A percentile compares a stretch with the other conserved stretches of the same genome.
Evolutionary conservation across 2,329 filamentous ascomycete genomes (phyloP).

Genomic region (Bimuria novae-zelandiae): DNA sequence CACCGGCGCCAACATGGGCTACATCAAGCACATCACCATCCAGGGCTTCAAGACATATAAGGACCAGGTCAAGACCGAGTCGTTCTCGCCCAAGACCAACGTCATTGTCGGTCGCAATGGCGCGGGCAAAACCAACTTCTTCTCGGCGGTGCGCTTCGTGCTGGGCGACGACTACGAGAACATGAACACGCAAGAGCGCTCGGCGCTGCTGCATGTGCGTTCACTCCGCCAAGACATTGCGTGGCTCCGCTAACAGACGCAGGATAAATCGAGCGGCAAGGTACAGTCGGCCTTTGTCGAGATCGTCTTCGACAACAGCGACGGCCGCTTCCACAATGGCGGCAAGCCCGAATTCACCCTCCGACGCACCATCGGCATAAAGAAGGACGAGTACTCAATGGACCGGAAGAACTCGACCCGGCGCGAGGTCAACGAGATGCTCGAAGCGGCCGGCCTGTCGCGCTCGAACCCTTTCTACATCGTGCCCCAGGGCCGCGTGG

Average conservation of each 20-base stretch:
- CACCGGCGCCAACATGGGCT: slow-evolving; percentile 47
- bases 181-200: slow-evolving; percentile 93
- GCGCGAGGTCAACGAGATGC: slow-evolving; percentile 88
- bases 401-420: slow-evolving; percentile 97
- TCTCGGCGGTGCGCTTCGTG: slow-evolving; percentile 97
- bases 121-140: slow-evolving; percentile 99
- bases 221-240: neutral
- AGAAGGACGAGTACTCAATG: slow-evolving; percentile 98
- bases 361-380: slow-evolving; percentile 91
- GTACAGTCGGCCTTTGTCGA: slow-evolving; percentile 99
- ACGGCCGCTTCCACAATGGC: slow-evolving; percentile 93
- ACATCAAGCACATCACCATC: slow-evolving; percentile 99
- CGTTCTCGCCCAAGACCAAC: slow-evolving; percentile 96
- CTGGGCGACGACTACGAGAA: slow-evolving; percentile 97
- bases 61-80: slow-evolving; percentile 97
- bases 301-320: slow-evolving; percentile 97
- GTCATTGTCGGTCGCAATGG: slow-evolving; percentile 99
- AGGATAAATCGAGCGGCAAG: slow-evolving; percentile 93
- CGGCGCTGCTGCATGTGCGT: slow-evolving; percentile 81
- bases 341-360: slow-evolving; percentile 90
- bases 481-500: slow-evolving; percentile 95
- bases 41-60: slow-evolving; percentile 99
- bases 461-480: slow-evolving; percentile 99
- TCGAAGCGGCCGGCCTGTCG: slow-evolving; percentile 96
- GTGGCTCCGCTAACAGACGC: slow-evolving; percentile 33